Evolutionary conservation across 495 filamentous ascomycete species (phyloP).

Genomic region (Lophiotrema nucula): DNA sequence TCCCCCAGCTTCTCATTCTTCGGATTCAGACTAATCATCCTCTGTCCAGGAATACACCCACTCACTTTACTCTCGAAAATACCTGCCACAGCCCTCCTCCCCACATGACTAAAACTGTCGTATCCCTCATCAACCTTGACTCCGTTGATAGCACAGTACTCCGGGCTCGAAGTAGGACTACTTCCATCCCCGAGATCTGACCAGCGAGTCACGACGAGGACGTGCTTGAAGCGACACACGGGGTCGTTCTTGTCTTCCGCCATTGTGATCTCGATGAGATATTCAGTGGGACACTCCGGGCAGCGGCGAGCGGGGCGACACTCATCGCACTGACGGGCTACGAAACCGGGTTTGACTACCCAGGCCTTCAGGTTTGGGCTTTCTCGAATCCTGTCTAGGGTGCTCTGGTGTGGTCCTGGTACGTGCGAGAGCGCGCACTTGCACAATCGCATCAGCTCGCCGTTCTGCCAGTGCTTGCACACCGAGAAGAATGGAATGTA

Average conservation of each 20-base stretch:
- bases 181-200: slow-evolving; percentile 57
- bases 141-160: slow-evolving; percentile 56
- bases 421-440: slow-evolving; percentile 61
- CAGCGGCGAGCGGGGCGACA: slow-evolving; percentile 59
- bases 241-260: slow-evolving; percentile 48
- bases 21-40: slow-evolving; percentile 57
- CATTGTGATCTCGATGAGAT: slow-evolving; percentile 57
- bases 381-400: slow-evolving; percentile 33
- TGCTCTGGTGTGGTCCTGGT: slow-evolving; percentile 35
- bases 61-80: slow-evolving; percentile 57
- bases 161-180: slow-evolving; percentile 39
- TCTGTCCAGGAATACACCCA: slow-evolving; percentile 55
- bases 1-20: slow-evolving; percentile 49
- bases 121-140: slow-evolving; percentile 38
- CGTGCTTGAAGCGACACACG: slow-evolving; percentile 51
- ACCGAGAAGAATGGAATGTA: slow-evolving; percentile 60
- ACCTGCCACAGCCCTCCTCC: slow-evolving; percentile 53
- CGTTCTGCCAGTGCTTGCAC: slow-evolving; percentile 61
- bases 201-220: slow-evolving; percentile 61
- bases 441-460: slow-evolving; percentile 55
- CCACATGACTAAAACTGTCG: slow-evolving; percentile 53
- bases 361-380: slow-evolving; percentile 35
- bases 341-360: slow-evolving; percentile 40
- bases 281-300: slow-evolving; percentile 60
- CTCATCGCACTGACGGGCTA: slow-evolving; percentile 51